Conservation (phyloP, 2,329 filamentous ascomycete species). For the Trichoderma gracile region DNA sequence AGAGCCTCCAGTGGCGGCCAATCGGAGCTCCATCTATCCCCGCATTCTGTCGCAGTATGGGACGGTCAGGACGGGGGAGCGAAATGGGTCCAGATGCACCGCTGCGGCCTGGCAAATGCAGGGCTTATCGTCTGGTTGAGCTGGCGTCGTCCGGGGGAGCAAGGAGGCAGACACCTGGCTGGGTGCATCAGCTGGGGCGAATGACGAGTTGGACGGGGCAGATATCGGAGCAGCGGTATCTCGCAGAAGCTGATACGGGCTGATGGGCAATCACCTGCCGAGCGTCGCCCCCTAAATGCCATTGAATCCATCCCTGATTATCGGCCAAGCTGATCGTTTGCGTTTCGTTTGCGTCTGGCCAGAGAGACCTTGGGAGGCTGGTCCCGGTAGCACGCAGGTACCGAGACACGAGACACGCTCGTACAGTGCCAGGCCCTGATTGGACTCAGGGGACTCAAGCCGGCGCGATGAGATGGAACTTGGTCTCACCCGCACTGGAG, state of each 20-base stretch:
- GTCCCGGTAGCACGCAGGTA: neutral
- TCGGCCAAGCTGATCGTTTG: neutral
- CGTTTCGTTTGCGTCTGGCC: conserved; percentile 14
- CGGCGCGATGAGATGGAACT: no score
- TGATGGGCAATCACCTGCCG: conserved; percentile 2
- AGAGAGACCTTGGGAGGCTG: neutral
- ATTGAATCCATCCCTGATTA: neutral
- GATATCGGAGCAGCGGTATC: neutral
- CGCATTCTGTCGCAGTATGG: conserved; percentile 18
- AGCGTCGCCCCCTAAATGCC: conserved; percentile 15
- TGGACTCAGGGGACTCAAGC: conserved; percentile 12
- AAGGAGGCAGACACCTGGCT: conserved; percentile 5
- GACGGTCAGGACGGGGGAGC: conserved; percentile 9
- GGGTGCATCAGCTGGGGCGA: neutral
- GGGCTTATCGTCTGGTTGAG: conserved; percentile 23
- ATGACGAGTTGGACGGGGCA: neutral
- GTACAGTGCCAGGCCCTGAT: conserved; percentile 17
- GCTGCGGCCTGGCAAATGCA: conserved; percentile 20
- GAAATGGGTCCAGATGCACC: conserved; percentile 17
- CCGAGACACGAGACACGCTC: conserved; percentile 14
- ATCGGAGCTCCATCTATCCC: conserved; percentile 23
- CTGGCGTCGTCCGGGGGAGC: conserved; percentile 19
- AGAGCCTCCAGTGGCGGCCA: conserved; percentile 13
- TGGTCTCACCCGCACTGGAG: neutral
- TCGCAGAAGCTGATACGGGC: neutral